A percentile compares a stretch with the other conserved stretches of the same genome.
These are phyloP conservation scores for Saturnispora sanitii DNA, from an alignment of 805 yeast genomes.

Conservation along the genomic window DNA sequence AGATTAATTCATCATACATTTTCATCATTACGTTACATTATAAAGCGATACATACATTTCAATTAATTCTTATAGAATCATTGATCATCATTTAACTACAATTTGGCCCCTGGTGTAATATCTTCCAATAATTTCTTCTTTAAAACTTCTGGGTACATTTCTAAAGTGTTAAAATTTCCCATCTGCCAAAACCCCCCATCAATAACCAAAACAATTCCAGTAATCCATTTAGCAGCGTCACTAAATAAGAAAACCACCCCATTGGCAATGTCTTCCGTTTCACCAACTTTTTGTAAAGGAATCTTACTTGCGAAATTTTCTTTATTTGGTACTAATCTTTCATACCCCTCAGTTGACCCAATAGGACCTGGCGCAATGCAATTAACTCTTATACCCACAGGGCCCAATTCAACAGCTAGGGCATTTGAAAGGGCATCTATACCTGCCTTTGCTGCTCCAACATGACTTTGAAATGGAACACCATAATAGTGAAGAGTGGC, in stretches of 20 bases:
- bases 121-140: conserved; percentile 19
- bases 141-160: conserved; percentile 35
- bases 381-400: conserved; percentile 74
- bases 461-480: conserved; percentile 81
- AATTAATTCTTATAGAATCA: no score
- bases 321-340: conserved; percentile 44
- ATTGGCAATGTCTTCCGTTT: conserved; percentile 73
- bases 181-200: conserved; percentile 91
- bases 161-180: conserved; percentile 33
- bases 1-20: no score
- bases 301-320: conserved; percentile 36
- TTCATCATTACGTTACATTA: no score
- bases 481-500: conserved; percentile 90
- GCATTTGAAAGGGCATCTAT: conserved; percentile 79
- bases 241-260: conserved; percentile 79
- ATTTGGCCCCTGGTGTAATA: conserved; percentile 15
- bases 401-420: conserved; percentile 86
- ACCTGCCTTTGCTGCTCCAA: conserved; percentile 94
- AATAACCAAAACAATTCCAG: conserved; percentile 71
- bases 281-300: conserved; percentile 62
- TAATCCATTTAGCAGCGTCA: conserved; percentile 67
- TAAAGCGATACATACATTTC: no score
- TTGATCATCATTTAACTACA: conserved; percentile 11
- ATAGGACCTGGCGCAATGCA: conserved; percentile 91
- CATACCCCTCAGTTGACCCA: conserved; percentile 77